Base-by-base conservation (phyloP, 2,329 filamentous ascomycete genomes). In the Colletotrichum liaoningense region DNA sequence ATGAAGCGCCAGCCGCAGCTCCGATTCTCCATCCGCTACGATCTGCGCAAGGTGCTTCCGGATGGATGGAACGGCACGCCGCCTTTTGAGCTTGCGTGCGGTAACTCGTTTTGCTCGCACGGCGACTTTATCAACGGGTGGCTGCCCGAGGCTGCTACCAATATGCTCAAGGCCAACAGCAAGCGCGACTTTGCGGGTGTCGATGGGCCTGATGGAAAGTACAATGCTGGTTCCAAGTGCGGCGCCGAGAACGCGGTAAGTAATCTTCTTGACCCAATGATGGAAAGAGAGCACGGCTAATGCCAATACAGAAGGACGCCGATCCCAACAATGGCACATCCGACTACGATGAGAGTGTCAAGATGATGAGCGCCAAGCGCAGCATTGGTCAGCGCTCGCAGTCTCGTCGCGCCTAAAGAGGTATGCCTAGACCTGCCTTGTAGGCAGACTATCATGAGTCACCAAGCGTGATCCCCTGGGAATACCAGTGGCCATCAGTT, bases 41-140 rank as follows among this genome's bases (percentile, higher is more conserved):
- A 87, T 69, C 77, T 86, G 6, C 82, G 84, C 68, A 83, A 82
- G 58, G 79, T 78, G 1, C 76, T 87, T 4, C 84, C 86, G 3
- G 78, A 83, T 56, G 85, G 86, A 24, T 87, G 85, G 86, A 80
- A 73, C 46, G 85, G 86, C 55, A 79, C 78, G 0, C 81, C 85
- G 1, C 86, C 86, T 0, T 75, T 87, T 26, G 82, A 86, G 79
- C 80, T 86, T 0, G 80, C 85, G 0, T 85, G 81, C 69, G 84
- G 83, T 0, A 75, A 77, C n/a, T 81, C 82, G 0, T 86, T 80
- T 76, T 84, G 83, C 80, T 80, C 79, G 3, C 85, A 87, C 75
- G 85, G 85, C 4, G 86, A 87, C 75, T 87, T 87, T 64, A 85
- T 87, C 77, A 86, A 86, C 52, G 86, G 81, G 5, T 87, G 86